Base-by-base conservation (phyloP, 2,329 filamentous ascomycete genomes). In the Elsinoe fawcettii region DNA sequence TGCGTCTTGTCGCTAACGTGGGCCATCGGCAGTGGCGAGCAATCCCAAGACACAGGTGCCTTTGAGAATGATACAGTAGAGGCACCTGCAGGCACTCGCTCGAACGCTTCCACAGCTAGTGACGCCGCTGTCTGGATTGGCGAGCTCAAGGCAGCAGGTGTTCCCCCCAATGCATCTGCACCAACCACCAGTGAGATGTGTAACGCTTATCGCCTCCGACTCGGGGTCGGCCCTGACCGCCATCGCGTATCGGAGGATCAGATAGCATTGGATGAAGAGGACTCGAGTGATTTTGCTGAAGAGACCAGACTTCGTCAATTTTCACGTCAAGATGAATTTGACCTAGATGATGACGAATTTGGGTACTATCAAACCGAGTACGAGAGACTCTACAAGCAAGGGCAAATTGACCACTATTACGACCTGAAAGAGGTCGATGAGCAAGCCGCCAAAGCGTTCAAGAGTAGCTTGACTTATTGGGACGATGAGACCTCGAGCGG, bases 1-100 rank as follows among this genome's bases (percentile, higher is more conserved):
- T 74, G 75, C 60, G 64, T 79, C 34, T 66, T 67, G 2, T 68
- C 72, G 0, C 65, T 79, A 3, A 69, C 65, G 0, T 80, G 30
- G 30, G 49, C 16, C 6, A 5, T 49, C 4, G 22, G 5, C 5
- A 25, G 22, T 7, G 12, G 9, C 7, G 44, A 11, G 5, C 22
- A 49, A 12, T 7, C 18, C 18, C 18, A 18, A 5, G 41, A 44
- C 41, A 22, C 18, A 30, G 12, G 12, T 5, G 22, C 6, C 5
- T 4, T 16, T 14, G 18, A 14, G 8, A 25, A 25, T 7, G 23
- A 49, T 4, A 22, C 27, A 7, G 9, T 49, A 3, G 7, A 8
- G 5, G 44, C 23, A 27, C 44, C 44, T 12, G 4, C 41, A 3
- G 5, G 4, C 18, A 18, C 6, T 25, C 41, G 27, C 14, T 9